These are phyloP conservation scores for Solanum chiquidenum DNA, from an alignment of 257 asterid species.

Conservation along the genomic window DNA sequence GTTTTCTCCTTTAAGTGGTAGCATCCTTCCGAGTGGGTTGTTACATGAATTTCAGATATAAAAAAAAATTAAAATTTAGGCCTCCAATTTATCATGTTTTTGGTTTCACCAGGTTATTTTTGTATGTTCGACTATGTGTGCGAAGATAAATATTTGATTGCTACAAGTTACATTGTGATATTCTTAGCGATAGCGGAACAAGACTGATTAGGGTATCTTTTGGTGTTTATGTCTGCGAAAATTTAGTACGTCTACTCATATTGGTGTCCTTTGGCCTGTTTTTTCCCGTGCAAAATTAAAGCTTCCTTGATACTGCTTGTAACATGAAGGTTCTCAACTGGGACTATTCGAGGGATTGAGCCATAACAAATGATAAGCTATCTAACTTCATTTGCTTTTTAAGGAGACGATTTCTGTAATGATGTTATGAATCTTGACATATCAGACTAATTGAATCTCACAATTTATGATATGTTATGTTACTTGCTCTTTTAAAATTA, in stretches of 20 bases:
- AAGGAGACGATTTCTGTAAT: not conserved
- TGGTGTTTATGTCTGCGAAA: not conserved
- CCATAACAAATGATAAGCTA: not conserved
- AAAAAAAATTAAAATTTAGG: no score
- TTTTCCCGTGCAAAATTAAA: not conserved
- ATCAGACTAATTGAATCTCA: not conserved
- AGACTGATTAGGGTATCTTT: not conserved
- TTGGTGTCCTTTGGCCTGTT: not conserved
- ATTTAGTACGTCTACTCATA: not conserved
- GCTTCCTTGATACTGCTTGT: not conserved
- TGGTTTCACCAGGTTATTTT: not conserved
- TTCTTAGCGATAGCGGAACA: not conserved
- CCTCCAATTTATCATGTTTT: not conserved
- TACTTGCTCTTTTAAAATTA: not conserved
- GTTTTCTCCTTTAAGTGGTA: no score
- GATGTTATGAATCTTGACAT: no score
- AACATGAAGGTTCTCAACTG: not conserved
- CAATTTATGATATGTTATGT: not conserved
- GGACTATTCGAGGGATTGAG: not conserved
- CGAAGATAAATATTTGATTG: not conserved
- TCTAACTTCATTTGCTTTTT: not conserved
- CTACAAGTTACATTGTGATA: not conserved
- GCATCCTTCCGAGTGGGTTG: no score
- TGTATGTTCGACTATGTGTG: not conserved
- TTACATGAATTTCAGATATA: no score